A percentile compares a stretch with the other conserved stretches of the same genome.
These are phyloP conservation scores for Calonectria pauciramosa DNA, from an alignment of 2,329 filamentous ascomycete genomes.

Conservation along the genomic window DNA sequence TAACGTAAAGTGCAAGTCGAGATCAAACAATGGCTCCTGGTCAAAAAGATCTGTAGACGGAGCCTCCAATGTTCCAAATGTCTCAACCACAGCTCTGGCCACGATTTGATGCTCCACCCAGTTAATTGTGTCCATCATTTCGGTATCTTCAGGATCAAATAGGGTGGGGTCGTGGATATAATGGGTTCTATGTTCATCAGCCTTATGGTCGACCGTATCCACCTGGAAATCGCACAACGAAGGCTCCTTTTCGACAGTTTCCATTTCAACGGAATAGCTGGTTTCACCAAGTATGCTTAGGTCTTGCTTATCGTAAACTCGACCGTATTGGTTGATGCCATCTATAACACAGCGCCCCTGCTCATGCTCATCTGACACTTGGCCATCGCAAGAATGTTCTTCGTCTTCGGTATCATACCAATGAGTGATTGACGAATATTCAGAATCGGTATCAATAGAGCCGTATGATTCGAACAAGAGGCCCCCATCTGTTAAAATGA, in stretches of 20 bases:
- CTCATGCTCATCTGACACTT: neutral
- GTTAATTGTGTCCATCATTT: neutral
- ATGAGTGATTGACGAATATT: neutral
- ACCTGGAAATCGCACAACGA: neutral
- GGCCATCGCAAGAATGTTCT: neutral
- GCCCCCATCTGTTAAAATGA: neutral
- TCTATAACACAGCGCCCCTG: neutral
- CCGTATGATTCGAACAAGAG: neutral
- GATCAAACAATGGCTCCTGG: neutral
- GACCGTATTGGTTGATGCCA: neutral
- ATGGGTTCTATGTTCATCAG: neutral
- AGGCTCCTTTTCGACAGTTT: neutral
- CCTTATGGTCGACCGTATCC: neutral
- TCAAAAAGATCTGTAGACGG: neutral
- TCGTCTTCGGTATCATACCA: neutral
- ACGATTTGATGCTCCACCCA: neutral
- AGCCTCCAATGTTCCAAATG: neutral
- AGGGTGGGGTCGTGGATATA: neutral
- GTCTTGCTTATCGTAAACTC: neutral
- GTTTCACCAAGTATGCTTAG: neutral
- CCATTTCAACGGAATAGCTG: neutral
- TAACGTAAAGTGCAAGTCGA: neutral
- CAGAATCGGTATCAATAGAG: neutral
- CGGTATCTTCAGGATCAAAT: neutral
- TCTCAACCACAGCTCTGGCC: neutral